phyloP scores from a whole-genome alignment of 140 eudicot species.

The Bidens hawaiensis region DNA sequence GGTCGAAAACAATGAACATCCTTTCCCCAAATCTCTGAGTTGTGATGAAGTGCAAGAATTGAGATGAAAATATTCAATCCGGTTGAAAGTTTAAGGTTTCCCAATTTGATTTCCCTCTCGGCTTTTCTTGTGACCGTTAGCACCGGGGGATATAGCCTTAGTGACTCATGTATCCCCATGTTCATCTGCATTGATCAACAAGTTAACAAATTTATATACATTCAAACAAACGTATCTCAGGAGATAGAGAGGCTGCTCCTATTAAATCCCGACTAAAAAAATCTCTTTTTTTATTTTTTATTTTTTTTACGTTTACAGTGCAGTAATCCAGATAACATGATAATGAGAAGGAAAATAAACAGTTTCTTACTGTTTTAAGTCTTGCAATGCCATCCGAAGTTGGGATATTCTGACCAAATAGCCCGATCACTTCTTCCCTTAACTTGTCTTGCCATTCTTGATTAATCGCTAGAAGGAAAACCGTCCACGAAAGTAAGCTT shows the following conservation, averaged over 20 bases:
- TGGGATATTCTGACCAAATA: slow-evolving; percentile 35
- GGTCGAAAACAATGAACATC: slow-evolving; percentile 44
- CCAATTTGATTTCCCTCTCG: slow-evolving; percentile 30
- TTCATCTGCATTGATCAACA: slow-evolving; percentile 40
- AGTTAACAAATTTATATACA: background rate
- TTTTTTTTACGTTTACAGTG: too few species aligned
- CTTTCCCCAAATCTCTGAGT: slow-evolving; percentile 41
- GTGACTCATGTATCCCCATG: slow-evolving; percentile 50
- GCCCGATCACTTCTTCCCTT: slow-evolving; percentile 34
- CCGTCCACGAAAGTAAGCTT: slow-evolving; percentile 55
- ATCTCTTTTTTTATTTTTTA: too few species aligned
- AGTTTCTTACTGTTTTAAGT: slow-evolving; percentile 36
- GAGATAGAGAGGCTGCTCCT: too few species aligned
- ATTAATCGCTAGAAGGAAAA: slow-evolving; percentile 47
- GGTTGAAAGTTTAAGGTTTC: slow-evolving; percentile 38
- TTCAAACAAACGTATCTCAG: too few species aligned
- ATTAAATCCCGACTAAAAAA: too few species aligned
- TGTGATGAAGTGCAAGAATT: slow-evolving; percentile 48
- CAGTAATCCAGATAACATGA: too few species aligned
- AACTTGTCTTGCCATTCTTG: slow-evolving; percentile 54
- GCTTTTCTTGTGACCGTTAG: slow-evolving; percentile 38
- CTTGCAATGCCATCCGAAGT: slow-evolving; percentile 53
- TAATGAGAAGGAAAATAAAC: too few species aligned
- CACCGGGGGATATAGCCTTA: slow-evolving; percentile 56
- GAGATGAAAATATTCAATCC: slow-evolving; percentile 32